Base-by-base conservation (phyloP, 805 yeast genomes). In the Saccharomycopsis babjevae region DNA sequence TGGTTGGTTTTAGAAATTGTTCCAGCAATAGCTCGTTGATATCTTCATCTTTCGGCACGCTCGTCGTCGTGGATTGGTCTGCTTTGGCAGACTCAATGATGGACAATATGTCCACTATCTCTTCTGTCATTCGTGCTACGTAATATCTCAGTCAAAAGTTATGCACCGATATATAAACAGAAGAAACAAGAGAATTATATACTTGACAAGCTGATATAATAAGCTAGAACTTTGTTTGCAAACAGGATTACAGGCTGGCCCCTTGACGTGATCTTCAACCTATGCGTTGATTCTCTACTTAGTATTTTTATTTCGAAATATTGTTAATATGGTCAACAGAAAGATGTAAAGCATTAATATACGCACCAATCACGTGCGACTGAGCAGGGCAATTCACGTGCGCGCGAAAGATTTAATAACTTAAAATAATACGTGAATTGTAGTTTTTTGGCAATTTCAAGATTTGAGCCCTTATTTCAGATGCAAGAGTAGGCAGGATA, bases 11-110 rank as follows among this genome's bases (percentile, higher is more conserved):
- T 22, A 62, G 50, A 20, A 46, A 62, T 42, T 62, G 55, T 15
- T 52, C 42, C 63, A 66, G 66, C 40, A 76, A 65, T 5, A 64
- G 67, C 2, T 68, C 62, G 25, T 67, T 60, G 32, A 57, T 42
- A 6, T 66, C 66, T 4, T 57, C 59, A 28, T 62, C 60, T 2
- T 46, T 36, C 30, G 28, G 25, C 15, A 2, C 34, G 13, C 2
- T 25, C 1, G 28, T 11, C 2, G 38, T 34, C 15, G 15, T 34
- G 10, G 11, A 8, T 30, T 40, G 28, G 6, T 2, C 34, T 25
- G 52, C 52, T 2, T 46, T 46, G 25, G 52, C 32, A 3, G 52
- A 46, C 5, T 46, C 52, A 25, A 46, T 46, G 11, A 46, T 46
- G 32, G 52, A 46, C 13, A 46, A 46, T 10, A 22, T 46, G 22